These are phyloP conservation scores for Chytriomyces hyalinus DNA, from an alignment of 192 early-diverging fungal genomes.

Conservation along the genomic window DNA sequence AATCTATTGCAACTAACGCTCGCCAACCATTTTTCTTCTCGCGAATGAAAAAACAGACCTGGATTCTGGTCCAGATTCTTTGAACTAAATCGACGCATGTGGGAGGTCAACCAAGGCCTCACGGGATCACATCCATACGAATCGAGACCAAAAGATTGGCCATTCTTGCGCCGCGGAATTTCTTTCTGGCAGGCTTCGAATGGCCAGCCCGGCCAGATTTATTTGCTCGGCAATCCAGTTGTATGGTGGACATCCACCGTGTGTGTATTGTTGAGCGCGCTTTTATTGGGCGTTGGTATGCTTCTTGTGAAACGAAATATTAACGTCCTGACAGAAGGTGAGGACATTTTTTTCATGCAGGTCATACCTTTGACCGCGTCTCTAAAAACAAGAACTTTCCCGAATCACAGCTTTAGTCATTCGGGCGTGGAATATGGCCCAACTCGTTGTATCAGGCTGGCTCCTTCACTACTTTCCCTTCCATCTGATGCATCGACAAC, in stretches of 20 bases:
- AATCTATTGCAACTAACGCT: background rate
- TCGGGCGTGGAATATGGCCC: conserved; percentile 20
- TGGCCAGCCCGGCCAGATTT: conserved; percentile 48
- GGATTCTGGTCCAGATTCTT: conserved; percentile 56
- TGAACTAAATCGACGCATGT: conserved; percentile 58
- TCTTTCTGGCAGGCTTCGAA: conserved; percentile 50
- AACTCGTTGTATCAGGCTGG: conserved; percentile 79
- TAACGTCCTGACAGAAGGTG: conserved; percentile 1
- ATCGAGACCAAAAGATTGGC: conserved; percentile 54
- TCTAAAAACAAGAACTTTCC: too few species aligned
- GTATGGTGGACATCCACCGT: conserved; percentile 48
- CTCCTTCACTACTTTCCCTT: conserved; percentile 84
- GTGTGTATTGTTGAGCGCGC: conserved; percentile 37
- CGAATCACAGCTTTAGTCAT: conserved; percentile 25
- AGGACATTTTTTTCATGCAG: background rate
- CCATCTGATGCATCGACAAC: conserved; percentile 87
- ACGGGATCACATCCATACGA: conserved; percentile 55
- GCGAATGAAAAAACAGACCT: too few species aligned
- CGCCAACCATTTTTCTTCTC: background rate
- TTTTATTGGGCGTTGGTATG: conserved; percentile 32
- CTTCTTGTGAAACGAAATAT: conserved; percentile 37
- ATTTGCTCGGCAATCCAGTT: conserved; percentile 60
- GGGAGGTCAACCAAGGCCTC: conserved; percentile 53
- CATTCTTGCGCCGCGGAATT: conserved; percentile 51
- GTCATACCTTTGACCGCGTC: too few species aligned